A percentile compares a stretch with the other conserved stretches of the same genome.
Evolutionary conservation across 306 rosid genomes (phyloP).

Genomic region (Sesbania bispinosa): DNA sequence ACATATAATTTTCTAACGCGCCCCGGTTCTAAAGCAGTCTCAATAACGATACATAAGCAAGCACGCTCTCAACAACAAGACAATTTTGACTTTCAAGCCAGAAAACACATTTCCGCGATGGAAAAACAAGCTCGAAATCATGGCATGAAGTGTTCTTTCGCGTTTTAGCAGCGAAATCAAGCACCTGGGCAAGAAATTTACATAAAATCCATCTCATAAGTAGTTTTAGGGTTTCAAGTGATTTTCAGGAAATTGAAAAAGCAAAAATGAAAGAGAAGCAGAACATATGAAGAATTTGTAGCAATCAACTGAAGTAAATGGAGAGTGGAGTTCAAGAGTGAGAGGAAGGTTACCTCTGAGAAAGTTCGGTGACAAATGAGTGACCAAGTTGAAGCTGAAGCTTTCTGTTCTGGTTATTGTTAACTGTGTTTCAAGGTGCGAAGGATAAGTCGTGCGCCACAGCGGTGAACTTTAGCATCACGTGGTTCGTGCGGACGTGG

Average conservation of each 20-base stretch:
- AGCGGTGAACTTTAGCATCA: neutral
- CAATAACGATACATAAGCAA: neutral
- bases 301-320: neutral
- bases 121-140: neutral
- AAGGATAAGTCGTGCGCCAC: constrained; percentile 29
- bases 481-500: neutral
- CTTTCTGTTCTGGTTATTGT: neutral
- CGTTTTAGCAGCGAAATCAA: neutral
- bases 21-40: neutral
- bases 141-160: neutral
- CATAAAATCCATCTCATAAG: neutral
- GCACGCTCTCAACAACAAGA: neutral
- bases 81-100: neutral
- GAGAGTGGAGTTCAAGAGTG: neutral
- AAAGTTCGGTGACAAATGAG: neutral
- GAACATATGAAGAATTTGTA: neutral
- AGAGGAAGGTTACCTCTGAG: constrained; percentile 16
- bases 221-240: constrained; percentile 32
- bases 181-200: neutral
- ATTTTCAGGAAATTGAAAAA: neutral
- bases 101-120: neutral
- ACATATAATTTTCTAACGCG: neutral
- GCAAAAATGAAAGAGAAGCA: neutral
- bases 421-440: constrained; percentile 13
- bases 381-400: constrained; percentile 5